Base-by-base conservation (phyloP, 208 protist genomes). In the Trypanosoma brucei region DNA sequence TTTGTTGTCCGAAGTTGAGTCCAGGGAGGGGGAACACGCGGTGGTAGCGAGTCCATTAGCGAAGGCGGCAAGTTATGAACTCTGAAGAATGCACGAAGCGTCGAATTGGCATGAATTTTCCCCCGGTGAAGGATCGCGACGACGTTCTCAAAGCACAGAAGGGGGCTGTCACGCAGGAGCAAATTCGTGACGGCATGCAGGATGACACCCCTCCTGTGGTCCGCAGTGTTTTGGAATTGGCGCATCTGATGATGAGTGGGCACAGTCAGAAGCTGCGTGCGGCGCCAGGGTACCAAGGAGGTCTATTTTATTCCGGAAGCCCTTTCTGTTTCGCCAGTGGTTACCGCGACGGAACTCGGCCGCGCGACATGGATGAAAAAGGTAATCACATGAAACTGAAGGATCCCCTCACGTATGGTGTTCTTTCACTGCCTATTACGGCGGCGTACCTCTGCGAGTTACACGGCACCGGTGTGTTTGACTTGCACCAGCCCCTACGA, bases 281-380 rank as follows among this genome's bases (percentile, higher is more conserved):
- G 6, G 50, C 84, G 8, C 84, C 88, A 2, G 88, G 88, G 4
- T 91, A 86, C 67, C 78, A 89, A 40, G 84, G 85, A 8, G 88
- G 88, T 7, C 75, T 94, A 5, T 91, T 91, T 54, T 86, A 91
- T 68, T 72, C 79, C 35, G 84, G 85, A 31, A 68, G 77, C 39
- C 84, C 84, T 0, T 94, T 81, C 61, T 94, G 88, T 70, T 92
- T 91, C 59, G 74, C 88, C 6, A 83, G 80, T 60, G 88, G 88
- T 13, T 92, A 85, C 70, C 82, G 88, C 34, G 84, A 94, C 68
- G 67, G 80, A 2, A 74, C 57, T 14, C 82, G 83, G 1, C 79
- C 83, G 8, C 67, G 74, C 31, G 83, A 92, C 36, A 75, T 79
- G 66, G 84, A 94, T n/a, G 88, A 94, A 65, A 91, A 91, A 63